Evolutionary conservation across 1,284 basidiomycete genomes (phyloP).

Genomic region (Cerrena zonata): DNA sequence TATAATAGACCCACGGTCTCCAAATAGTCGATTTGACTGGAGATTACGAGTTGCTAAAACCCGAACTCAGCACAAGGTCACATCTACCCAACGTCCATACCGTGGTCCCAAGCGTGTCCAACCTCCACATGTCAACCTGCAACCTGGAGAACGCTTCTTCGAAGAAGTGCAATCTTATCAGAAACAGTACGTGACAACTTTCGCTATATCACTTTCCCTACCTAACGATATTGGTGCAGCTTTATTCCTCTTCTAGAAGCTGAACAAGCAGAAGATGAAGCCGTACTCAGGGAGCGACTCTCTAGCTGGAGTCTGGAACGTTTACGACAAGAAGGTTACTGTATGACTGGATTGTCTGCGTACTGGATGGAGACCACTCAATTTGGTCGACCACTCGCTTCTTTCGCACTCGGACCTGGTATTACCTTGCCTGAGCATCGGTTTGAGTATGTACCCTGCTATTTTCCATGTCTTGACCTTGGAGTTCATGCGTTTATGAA

Average conservation of each 20-base stretch:
- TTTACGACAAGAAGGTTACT: conserved; percentile 64
- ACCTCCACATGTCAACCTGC: conserved; percentile 30
- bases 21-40: conserved; percentile 8
- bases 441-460: conserved; percentile 52
- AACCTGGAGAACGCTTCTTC: conserved; percentile 33
- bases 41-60: conserved; percentile 5
- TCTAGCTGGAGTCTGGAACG: conserved; percentile 57
- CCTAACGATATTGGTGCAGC: conserved; percentile 30
- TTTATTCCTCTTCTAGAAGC: conserved; percentile 58
- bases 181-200: conserved; percentile 32
- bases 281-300: conserved; percentile 54
- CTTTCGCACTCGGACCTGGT: conserved; percentile 55
- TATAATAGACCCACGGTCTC: background rate
- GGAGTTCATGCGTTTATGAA: conserved; percentile 2
- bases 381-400: conserved; percentile 57
- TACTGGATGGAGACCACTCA: conserved; percentile 60
- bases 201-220: background rate
- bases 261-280: conserved; percentile 63
- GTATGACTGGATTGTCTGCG: conserved; percentile 54
- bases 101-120: conserved; percentile 30
- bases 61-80: background rate
- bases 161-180: conserved; percentile 42
- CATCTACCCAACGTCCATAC: background rate
- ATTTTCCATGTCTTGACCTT: conserved; percentile 2
- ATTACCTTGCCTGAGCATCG: conserved; percentile 49